These are phyloP conservation scores for Teratosphaeria gauchensis DNA, from an alignment of 2,329 filamentous ascomycete species.

Conservation along the genomic window DNA sequence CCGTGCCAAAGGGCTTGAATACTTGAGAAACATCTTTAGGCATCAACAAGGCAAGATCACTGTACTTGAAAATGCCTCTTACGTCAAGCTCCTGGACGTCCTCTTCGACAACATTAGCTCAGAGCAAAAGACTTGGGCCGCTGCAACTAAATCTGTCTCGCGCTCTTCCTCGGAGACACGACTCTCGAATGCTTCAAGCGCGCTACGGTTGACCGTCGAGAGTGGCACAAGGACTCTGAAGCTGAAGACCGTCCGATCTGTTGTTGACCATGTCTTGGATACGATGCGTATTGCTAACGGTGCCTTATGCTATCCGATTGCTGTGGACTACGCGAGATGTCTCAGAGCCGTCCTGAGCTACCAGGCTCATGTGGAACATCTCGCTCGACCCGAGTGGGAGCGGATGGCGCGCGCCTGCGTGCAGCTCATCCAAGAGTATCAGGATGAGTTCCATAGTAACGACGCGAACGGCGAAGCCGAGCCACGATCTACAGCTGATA, in stretches of 20 bases:
- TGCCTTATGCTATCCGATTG: constrained; percentile 57
- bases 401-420: constrained; percentile 62
- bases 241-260: constrained; percentile 64
- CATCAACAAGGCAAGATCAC: constrained; percentile 34
- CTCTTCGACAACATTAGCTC: constrained; percentile 60
- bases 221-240: constrained; percentile 59
- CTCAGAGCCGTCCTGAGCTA: constrained; percentile 61
- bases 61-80: constrained; percentile 62
- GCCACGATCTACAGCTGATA: constrained; percentile 4
- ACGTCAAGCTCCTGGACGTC: constrained; percentile 69
- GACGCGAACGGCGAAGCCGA: constrained; percentile 1
- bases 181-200: constrained; percentile 59
- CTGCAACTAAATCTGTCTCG: constrained; percentile 38
- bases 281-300: constrained; percentile 50
- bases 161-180: constrained; percentile 37
- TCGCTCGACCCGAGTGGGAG: constrained; percentile 61
- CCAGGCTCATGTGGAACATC: constrained; percentile 69
- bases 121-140: constrained; percentile 58
- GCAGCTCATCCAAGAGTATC: constrained; percentile 40
- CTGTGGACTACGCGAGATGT: constrained; percentile 69
- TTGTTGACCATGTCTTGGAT: constrained; percentile 75
- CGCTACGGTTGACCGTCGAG: constrained; percentile 62
- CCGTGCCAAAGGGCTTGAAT: constrained; percentile 42
- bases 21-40: constrained; percentile 47
- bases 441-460: constrained; percentile 14